phyloP scores from a whole-genome alignment of 345 rosid species.

The Salix viminalis region DNA sequence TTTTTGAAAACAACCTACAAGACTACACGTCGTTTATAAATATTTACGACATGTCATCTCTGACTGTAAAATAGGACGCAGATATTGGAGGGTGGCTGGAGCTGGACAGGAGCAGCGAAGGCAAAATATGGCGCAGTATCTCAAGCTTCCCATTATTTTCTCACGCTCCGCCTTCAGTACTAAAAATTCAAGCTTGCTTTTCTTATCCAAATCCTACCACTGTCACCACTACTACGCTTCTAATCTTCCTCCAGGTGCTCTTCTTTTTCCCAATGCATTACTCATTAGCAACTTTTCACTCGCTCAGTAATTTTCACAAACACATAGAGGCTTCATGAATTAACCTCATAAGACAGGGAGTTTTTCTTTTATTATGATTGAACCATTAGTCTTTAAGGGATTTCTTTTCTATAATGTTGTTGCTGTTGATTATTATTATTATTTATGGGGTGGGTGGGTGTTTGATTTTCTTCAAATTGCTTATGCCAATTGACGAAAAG shows the following conservation, averaged over 20 bases:
- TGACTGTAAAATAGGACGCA: neutral
- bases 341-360: too few species aligned
- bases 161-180: constrained; percentile 5
- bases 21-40: too few species aligned
- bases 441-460: too few species aligned
- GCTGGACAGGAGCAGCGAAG: neutral
- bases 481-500: too few species aligned
- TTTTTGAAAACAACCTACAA: too few species aligned
- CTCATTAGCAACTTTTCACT: neutral
- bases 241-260: constrained; percentile 28
- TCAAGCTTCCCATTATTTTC: constrained; percentile 36
- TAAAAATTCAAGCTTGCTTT: constrained; percentile 19
- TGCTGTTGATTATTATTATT: too few species aligned
- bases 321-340: constrained; percentile 3
- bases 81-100: neutral
- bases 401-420: too few species aligned
- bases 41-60: too few species aligned
- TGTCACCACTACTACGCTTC: neutral
- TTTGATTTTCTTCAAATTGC: too few species aligned
- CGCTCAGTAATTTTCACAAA: constrained; percentile 27
- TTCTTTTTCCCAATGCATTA: neutral
- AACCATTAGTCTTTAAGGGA: too few species aligned
- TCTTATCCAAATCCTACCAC: constrained; percentile 33
- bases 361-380: too few species aligned
- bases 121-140: constrained; percentile 21